Evolutionary conservation across 2,329 filamentous ascomycete genomes (phyloP).

Genomic region (Cryoendolithus antarcticus): DNA sequence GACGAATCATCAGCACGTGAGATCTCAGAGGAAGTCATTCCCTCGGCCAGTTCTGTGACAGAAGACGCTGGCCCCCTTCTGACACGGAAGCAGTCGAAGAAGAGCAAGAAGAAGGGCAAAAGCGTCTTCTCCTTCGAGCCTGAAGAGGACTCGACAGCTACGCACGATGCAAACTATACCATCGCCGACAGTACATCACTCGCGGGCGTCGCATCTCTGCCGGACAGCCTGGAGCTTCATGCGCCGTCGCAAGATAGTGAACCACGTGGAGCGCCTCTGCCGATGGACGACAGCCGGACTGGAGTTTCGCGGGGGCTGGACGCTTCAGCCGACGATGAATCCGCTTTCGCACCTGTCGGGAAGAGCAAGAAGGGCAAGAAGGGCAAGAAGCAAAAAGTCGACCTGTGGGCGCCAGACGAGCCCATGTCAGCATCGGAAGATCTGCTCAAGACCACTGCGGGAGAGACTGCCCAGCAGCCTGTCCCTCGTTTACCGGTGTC

Average conservation of each 20-base stretch:
- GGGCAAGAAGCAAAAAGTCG: conserved; percentile 12
- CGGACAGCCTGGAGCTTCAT: too few species aligned
- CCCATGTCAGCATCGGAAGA: conserved; percentile 1
- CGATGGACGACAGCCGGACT: not conserved
- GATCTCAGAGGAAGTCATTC: conserved; percentile 1
- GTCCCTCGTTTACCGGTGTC: too few species aligned
- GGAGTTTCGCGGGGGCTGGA: not conserved
- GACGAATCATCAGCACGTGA: not conserved
- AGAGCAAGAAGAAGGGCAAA: conserved; percentile 21
- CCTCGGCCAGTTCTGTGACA: not conserved
- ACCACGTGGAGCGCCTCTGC: not conserved
- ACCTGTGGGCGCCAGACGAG: conserved; percentile 5
- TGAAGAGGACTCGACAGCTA: too few species aligned
- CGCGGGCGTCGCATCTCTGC: too few species aligned
- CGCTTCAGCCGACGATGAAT: conserved; percentile 2
- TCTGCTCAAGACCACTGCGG: not conserved
- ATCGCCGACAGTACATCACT: too few species aligned
- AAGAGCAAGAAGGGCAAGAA: conserved; percentile 15
- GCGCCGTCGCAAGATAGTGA: too few species aligned
- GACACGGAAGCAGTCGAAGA: conserved; percentile 17
- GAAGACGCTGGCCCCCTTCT: not conserved
- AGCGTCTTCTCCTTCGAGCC: conserved; percentile 8
- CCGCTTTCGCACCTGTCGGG: conserved; percentile 4
- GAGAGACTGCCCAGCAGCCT: not conserved
- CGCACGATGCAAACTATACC: too few species aligned